Conservation (phyloP, 108 stramenopile species). For the Asterionellopsis glacialis region DNA sequence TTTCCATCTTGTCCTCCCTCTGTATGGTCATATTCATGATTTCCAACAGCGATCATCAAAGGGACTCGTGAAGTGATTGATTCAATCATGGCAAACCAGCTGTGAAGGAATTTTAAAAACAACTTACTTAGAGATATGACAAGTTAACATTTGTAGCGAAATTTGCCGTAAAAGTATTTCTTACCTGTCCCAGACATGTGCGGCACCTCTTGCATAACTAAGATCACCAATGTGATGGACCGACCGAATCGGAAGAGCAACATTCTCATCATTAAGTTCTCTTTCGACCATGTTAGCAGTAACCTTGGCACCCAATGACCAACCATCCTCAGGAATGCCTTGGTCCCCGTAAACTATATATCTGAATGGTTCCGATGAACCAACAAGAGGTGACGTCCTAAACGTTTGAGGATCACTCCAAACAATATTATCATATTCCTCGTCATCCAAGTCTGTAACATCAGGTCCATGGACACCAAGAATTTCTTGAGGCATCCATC, state of each 20-base stretch:
- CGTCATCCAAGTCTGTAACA: slow-evolving; percentile 9
- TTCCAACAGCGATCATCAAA: slow-evolving; percentile 72
- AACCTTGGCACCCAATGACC: slow-evolving; percentile 12
- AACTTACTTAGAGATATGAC: too few species aligned
- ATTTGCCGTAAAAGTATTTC: too few species aligned
- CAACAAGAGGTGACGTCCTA: slow-evolving; percentile 13
- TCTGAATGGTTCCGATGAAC: slow-evolving; percentile 15
- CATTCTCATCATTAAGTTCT: slow-evolving; percentile 17
- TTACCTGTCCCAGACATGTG: slow-evolving; percentile 61
- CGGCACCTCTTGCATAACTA: slow-evolving; percentile 39
- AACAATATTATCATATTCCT: not conserved
- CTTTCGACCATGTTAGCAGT: slow-evolving; percentile 20
- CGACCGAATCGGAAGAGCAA: slow-evolving; percentile 11
- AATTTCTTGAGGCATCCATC: not conserved
- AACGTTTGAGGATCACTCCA: slow-evolving; percentile 30
- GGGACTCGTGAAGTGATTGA: slow-evolving; percentile 64
- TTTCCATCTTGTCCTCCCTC: slow-evolving; percentile 40
- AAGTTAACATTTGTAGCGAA: too few species aligned
- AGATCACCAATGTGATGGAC: slow-evolving; percentile 76
- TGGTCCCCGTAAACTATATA: slow-evolving; percentile 70
- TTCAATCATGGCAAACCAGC: slow-evolving; percentile 68
- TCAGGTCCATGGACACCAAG: too few species aligned
- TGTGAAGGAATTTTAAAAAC: too few species aligned
- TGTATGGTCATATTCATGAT: slow-evolving; percentile 86
- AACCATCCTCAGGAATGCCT: slow-evolving; percentile 30